Evolutionary conservation across 2,329 filamentous ascomycete genomes (phyloP).

Genomic region (Colletotrichum viniferum): DNA sequence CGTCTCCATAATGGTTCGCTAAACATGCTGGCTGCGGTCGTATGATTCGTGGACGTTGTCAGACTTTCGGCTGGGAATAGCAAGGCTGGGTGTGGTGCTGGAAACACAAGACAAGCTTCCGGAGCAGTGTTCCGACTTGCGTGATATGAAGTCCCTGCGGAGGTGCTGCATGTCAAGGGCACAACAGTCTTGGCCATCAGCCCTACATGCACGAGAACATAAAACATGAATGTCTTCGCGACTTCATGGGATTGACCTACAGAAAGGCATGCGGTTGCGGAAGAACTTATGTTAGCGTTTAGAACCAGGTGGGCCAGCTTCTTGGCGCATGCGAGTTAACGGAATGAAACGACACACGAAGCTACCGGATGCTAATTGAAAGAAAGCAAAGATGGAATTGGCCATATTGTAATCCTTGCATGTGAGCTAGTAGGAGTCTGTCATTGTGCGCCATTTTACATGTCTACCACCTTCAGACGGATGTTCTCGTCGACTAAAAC

Average conservation of each 20-base stretch:
- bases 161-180: neutral
- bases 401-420: neutral
- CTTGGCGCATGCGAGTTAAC: neutral
- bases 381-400: fast-evolving
- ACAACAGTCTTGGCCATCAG: neutral
- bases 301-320: neutral
- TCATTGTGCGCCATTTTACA: neutral
- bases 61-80: neutral
- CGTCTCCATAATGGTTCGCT: neutral
- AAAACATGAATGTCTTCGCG: neutral
- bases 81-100: no score
- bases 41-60: neutral
- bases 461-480: neutral
- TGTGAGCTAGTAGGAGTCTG: neutral
- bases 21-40: neutral
- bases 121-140: neutral
- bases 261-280: neutral
- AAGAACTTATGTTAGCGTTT: neutral
- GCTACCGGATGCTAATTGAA: neutral
- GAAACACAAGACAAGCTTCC: neutral
- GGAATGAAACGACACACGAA: fast-evolving
- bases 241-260: neutral
- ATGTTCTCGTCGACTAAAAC: neutral
- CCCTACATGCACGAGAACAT: neutral
- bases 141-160: neutral